Conservation (phyloP, 78 protist species). For the Cavenderia fasciculata region DNA sequence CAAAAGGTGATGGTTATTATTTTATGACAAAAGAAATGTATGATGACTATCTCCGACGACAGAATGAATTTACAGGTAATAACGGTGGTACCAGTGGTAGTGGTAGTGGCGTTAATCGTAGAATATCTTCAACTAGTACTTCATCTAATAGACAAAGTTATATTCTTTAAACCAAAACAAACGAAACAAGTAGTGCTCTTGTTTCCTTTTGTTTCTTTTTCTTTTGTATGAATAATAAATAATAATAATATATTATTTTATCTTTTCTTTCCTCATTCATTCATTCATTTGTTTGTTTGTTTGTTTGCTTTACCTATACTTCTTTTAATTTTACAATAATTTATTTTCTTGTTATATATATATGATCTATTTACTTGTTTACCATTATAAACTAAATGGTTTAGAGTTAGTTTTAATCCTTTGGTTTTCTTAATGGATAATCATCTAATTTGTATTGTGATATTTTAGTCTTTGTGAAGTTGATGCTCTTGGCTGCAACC, state of each 20-base stretch:
- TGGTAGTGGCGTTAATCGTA: background rate
- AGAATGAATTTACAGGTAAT: background rate
- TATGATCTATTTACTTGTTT: background rate
- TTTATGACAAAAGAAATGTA: background rate
- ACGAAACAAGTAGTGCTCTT: no score
- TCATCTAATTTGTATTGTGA: slow-evolving; percentile 29
- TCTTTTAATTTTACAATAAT: background rate
- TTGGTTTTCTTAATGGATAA: slow-evolving; percentile 23
- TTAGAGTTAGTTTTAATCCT: background rate
- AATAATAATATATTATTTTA: no score
- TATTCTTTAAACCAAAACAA: no score
- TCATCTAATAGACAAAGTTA: no score
- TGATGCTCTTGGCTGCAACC: slow-evolving; percentile 61
- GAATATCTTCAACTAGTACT: no score
- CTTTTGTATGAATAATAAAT: background rate
- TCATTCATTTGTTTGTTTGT: no score
- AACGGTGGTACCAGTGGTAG: background rate
- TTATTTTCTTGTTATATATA: background rate
- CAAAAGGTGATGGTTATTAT: slow-evolving; percentile 32
- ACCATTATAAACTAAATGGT: background rate
- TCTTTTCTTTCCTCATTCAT: no score
- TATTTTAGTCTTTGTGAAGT: slow-evolving; percentile 8
- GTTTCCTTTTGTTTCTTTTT: background rate
- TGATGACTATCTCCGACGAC: background rate
- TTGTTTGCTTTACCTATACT: no score